A percentile compares a stretch with the other conserved stretches of the same genome.
These are phyloP conservation scores for Aspergillus amoenus DNA, from an alignment of 2,329 filamentous ascomycete species.

Conservation along the genomic window DNA sequence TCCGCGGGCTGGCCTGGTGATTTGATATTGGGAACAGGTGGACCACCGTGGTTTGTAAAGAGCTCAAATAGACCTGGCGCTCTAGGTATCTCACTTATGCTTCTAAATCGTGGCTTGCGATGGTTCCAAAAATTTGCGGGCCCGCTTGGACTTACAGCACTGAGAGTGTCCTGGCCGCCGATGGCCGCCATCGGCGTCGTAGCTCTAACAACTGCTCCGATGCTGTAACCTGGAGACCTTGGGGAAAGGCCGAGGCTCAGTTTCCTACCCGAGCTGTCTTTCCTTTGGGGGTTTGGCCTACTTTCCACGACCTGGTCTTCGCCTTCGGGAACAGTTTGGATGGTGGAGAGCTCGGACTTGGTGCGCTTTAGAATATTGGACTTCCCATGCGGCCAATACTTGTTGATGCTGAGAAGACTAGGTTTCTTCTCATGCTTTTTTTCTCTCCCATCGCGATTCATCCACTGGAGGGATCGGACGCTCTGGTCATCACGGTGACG, in stretches of 20 bases:
- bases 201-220: slow-evolving; percentile 42
- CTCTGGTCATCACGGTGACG: slow-evolving; percentile 50
- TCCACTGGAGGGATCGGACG: slow-evolving; percentile 45
- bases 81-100: slow-evolving; percentile 57
- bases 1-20: slow-evolving; percentile 38
- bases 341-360: slow-evolving; percentile 30
- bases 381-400: slow-evolving; percentile 42
- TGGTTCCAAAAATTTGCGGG: slow-evolving; percentile 46
- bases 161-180: slow-evolving; percentile 58
- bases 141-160: slow-evolving; percentile 43
- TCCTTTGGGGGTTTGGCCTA: slow-evolving; percentile 25
- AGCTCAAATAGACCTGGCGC: slow-evolving; percentile 52
- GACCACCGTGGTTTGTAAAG: slow-evolving; percentile 58
- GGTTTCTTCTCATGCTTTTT: slow-evolving; percentile 45
- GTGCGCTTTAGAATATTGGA: slow-evolving; percentile 48
- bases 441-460: slow-evolving; percentile 38
- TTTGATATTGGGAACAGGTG: slow-evolving; percentile 56
- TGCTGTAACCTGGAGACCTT: slow-evolving; percentile 42
- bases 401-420: slow-evolving; percentile 41
- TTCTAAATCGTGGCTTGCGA: slow-evolving; percentile 52
- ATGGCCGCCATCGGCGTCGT: slow-evolving; percentile 48
- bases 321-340: slow-evolving; percentile 29
- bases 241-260: slow-evolving; percentile 37
- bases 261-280: slow-evolving; percentile 37
- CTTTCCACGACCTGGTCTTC: slow-evolving; percentile 18